These are phyloP conservation scores for Manihot esculenta DNA, from an alignment of 441 rosid species.

Conservation along the genomic window DNA sequence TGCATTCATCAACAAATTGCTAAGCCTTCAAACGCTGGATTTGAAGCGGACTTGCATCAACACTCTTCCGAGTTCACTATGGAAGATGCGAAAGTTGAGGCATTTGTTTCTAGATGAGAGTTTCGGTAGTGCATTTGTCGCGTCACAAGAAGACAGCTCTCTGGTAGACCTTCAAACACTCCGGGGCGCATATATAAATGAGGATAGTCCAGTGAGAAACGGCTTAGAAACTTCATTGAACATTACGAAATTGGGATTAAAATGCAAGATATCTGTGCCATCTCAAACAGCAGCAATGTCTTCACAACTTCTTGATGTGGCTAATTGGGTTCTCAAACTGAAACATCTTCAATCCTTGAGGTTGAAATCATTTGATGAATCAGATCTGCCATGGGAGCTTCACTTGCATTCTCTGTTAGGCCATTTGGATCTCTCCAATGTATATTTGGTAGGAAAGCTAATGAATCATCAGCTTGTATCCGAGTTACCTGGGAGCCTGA, in stretches of 20 bases:
- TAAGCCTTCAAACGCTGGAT: constrained; percentile 6
- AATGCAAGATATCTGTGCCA: constrained; percentile 1
- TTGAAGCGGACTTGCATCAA: background rate
- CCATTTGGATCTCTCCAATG: background rate
- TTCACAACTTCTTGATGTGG: background rate
- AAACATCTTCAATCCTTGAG: background rate
- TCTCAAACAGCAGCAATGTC: constrained; percentile 6
- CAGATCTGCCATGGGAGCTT: background rate
- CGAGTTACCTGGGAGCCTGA: background rate
- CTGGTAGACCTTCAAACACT: background rate
- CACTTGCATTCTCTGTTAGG: background rate
- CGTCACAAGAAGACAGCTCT: background rate
- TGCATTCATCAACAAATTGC: background rate
- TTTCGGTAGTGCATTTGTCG: background rate
- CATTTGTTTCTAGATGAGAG: constrained; percentile 8
- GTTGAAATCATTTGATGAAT: too few relatives aligned
- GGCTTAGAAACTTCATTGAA: constrained; percentile 2
- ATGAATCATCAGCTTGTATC: background rate
- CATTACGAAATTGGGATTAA: constrained; percentile 5
- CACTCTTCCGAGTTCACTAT: background rate
- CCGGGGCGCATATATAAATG: background rate
- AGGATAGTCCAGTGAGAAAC: constrained; percentile 8
- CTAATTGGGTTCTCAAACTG: background rate
- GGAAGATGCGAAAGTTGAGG: background rate
- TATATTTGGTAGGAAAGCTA: constrained; percentile 5